Evolutionary conservation across 2,329 filamentous ascomycete genomes (phyloP), one percentile per base, ranked within the genome.

Genomic region (Phyllosticta citriasiana): DNA sequence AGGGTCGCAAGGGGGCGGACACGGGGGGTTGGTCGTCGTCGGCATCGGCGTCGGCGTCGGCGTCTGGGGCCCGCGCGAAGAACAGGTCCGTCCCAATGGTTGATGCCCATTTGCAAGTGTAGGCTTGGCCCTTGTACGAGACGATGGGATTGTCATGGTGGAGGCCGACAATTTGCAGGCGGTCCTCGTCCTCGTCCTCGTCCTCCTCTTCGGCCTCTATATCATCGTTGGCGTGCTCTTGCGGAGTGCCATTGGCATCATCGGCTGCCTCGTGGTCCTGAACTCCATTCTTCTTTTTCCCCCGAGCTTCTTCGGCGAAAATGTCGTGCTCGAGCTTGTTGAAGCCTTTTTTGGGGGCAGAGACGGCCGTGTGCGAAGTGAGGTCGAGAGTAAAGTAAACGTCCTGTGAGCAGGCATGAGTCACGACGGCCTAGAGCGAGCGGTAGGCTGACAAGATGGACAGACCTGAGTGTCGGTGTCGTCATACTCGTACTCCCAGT

Each of bases 1-100:
- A 78, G 33, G 76, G 77, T 26, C 83, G 79, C 25, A 78, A 75
- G n/a, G 79, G 81, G 50, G 82, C 71, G n/a, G 50, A 14, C 57
- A 53, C 50, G 16, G 30, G 22, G 79, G 81, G 50, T 82, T 70
- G 54, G 60, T 73, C 65, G n/a, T 69, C 64, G 56, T 74, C 64
- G 26, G 69, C 66, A 64, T 80, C 35, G 2, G 74, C 66, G 6
- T 70, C 35, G 2, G 74, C 66, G 6, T 70, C 64, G 52, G 73
- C 64, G 50, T 66, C 57, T 68, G 5, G 65, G 53, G 40, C 54
- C 24, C 57, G 57, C 1, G 80, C 81, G 67, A 97, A 87, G 52
- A 96, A 82, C 65, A 92, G 77, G 66, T 95, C 90, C 0, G 91
- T 96, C 40, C 93, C 93, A 53, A 96, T 83, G 63, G 91, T 88